phyloP scores from a whole-genome alignment of 2,329 filamentous ascomycete species.

The Botryotinia globosa region DNA sequence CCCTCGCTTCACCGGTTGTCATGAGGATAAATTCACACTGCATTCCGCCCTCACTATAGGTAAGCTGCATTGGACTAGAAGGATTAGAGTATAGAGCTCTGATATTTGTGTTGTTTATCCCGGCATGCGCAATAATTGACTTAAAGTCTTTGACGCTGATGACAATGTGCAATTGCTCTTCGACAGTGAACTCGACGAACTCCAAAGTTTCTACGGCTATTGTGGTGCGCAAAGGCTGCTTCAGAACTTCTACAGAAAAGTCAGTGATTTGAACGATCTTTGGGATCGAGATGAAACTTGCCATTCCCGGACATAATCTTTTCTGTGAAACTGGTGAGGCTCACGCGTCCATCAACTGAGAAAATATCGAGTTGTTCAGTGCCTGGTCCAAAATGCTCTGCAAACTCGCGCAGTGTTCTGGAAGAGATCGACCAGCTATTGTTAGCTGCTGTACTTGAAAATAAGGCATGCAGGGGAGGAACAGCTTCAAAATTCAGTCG shows the following conservation, averaged over 20 bases:
- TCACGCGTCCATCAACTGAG: conserved; percentile 64
- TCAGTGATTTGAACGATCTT: conserved; percentile 23
- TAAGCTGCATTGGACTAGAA: conserved; percentile 68
- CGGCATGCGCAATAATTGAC: conserved; percentile 73
- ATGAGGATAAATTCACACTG: conserved; percentile 77
- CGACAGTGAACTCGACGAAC: conserved; percentile 71
- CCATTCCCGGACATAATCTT: conserved; percentile 69
- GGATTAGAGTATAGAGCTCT: conserved; percentile 69
- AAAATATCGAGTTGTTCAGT: conserved; percentile 80
- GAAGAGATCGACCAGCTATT: conserved; percentile 74
- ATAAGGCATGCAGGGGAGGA: conserved; percentile 73
- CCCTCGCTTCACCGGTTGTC: conserved; percentile 65
- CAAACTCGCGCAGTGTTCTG: conserved; percentile 67
- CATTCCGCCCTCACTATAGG: conserved; percentile 66
- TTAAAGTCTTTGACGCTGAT: conserved; percentile 83
- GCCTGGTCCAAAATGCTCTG: conserved; percentile 77
- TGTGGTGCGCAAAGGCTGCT: conserved; percentile 77
- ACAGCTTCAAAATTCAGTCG: conserved; percentile 71
- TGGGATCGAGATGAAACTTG: conserved; percentile 32
- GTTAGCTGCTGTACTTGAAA: conserved; percentile 61
- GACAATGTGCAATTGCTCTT: conserved; percentile 73
- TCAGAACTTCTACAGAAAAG: conserved; percentile 62
- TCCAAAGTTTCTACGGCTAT: conserved; percentile 74
- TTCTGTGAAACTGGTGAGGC: conserved; percentile 79
- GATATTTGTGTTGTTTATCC: conserved; percentile 63